Base-by-base conservation (phyloP, 2,329 filamentous ascomycete genomes). In the Tolypocladium inflatum region DNA sequence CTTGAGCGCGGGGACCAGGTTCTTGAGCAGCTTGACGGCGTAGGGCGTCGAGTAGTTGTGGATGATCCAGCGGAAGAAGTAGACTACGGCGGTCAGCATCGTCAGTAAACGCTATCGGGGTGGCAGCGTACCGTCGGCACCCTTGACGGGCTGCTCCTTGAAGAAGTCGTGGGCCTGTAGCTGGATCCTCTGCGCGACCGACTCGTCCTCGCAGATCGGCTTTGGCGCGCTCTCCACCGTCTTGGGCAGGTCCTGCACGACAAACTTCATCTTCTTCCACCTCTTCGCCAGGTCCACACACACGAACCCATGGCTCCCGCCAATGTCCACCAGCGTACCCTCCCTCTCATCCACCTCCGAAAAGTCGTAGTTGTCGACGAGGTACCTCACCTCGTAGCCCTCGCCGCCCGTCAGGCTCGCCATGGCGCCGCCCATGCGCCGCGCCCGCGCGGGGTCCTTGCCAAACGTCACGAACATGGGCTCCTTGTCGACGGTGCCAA, bases 31-130 rank as follows among this genome's bases (percentile, higher is more conserved):
- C 51, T 73, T 72, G 51, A 78, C 64, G 4, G 76, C 76, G 57
- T 82, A 79, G 3, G 76, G 75, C 17, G 82, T 82, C 0, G 81
- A 78, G 71, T 83, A 83, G 70, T 86, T 84, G 66, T 87, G 82
- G 9, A 87, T 68, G 61, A 86, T 84, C 75, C 78, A 80, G 54
- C 81, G 79, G 68, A 85, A 78, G 63, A 80, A 76, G 70, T 85
- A 86, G 21, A 84, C 73, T 77, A 55, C 21, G 10, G 8, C 38
- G 19, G 61, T 68, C 23, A 66, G 62, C 48, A 56, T 17, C 5
- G 26, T 38, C 26, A 33, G 7, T 30, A 19, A 4, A 1, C 17
- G 19, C 17, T 2, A 35, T 4, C 10, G 21, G 19, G 15, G 9
- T 15, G 21, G 23, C 13, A 9, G 59, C 72, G 58, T 63, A 78